phyloP scores from a whole-genome alignment of 139 green algal species.

The Chlamydomonas incerta region DNA sequence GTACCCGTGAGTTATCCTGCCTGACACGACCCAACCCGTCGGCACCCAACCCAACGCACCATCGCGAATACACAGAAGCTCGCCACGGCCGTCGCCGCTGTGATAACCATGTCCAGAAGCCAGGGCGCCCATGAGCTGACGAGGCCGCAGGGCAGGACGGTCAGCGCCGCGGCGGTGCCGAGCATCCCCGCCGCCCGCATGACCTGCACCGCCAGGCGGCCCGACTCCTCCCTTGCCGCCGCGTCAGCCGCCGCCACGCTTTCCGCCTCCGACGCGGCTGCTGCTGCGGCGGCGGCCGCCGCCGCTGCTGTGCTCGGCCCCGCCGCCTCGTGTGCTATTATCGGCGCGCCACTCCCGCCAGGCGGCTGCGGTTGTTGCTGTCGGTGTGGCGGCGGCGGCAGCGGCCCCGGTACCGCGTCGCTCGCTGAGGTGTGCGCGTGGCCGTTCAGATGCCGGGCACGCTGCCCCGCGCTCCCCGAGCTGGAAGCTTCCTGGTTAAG shows the following conservation, averaged over 20 bases:
- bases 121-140: background rate
- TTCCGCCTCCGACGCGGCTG: background rate
- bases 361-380: too few species aligned
- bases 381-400: too few species aligned
- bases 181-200: background rate
- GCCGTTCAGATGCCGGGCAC: too few species aligned
- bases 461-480: too few species aligned
- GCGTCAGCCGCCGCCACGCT: background rate
- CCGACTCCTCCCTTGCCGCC: background rate
- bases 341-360: too few species aligned
- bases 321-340: background rate
- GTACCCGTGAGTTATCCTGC: too few species aligned
- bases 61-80: too few species aligned
- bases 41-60: too few species aligned
- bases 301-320: background rate
- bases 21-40: too few species aligned
- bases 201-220: background rate
- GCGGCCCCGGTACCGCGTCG: too few species aligned
- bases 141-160: background rate
- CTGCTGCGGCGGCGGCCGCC: background rate
- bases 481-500: too few species aligned
- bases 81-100: background rate
- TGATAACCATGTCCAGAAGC: background rate
- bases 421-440: too few species aligned
- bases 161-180: background rate